phyloP scores from a whole-genome alignment of 1,139 yeast genomes.

The Geotrichum candidum region DNA sequence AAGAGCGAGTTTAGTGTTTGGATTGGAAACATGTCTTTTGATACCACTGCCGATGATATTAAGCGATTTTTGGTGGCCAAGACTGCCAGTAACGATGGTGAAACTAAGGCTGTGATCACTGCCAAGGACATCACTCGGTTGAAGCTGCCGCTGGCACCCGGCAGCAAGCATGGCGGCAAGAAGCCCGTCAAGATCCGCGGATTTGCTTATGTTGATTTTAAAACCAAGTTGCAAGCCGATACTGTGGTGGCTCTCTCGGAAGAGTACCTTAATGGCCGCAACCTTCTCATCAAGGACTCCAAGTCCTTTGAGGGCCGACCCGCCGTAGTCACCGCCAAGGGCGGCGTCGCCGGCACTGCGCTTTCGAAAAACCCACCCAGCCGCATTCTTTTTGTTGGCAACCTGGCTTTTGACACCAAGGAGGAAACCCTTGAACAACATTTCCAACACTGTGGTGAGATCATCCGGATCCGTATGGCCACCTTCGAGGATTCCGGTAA shows the following conservation, averaged over 20 bases:
- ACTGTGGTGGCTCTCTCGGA: conserved; percentile 67
- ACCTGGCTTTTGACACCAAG: conserved; percentile 88
- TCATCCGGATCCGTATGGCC: conserved; percentile 81
- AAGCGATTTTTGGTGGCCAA: conserved; percentile 57
- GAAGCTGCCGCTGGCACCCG: conserved; percentile 37
- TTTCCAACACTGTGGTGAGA: conserved; percentile 75
- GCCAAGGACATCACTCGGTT: conserved; percentile 38
- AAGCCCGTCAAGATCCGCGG: conserved; percentile 46
- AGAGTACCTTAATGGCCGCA: conserved; percentile 70
- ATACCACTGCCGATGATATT: conserved; percentile 72
- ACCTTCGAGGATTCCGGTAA: conserved; percentile 94
- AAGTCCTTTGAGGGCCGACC: conserved; percentile 87
- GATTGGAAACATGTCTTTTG: conserved; percentile 90
- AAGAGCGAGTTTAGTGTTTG: conserved; percentile 72
- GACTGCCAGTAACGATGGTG: conserved; percentile 36
- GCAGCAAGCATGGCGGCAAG: conserved; percentile 5
- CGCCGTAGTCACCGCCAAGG: conserved; percentile 40
- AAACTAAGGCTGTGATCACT: conserved; percentile 36
- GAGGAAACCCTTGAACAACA: conserved; percentile 71
- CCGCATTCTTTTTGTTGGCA: conserved; percentile 85
- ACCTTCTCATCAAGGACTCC: conserved; percentile 75
- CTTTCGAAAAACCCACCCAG: conserved; percentile 67
- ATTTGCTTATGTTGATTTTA: conserved; percentile 85
- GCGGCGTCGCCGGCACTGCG: conserved; percentile 18
- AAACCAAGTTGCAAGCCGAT: conserved; percentile 55